Percentiles rank a stretch among this genome's conserved stretches.
phyloP scores from a whole-genome alignment of 768 basidiomycete species.

The Suillus occidentalis region DNA sequence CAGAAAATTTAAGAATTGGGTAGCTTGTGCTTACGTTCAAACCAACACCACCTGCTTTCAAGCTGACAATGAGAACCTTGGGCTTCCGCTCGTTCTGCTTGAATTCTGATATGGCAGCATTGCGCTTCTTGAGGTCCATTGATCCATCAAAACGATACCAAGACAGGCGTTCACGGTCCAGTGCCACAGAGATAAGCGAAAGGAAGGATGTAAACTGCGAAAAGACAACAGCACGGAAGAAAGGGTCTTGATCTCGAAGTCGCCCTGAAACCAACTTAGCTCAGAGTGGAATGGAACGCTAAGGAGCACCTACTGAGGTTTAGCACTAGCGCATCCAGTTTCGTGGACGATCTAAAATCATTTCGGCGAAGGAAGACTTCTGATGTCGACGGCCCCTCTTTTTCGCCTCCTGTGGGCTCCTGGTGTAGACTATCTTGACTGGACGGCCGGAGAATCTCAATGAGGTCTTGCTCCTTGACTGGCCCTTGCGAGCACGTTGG shows the following conservation, averaged over 20 bases:
- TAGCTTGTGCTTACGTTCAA: slow-evolving; percentile 58
- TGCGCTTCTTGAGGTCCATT: slow-evolving; percentile 84
- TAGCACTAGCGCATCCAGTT: slow-evolving; percentile 78
- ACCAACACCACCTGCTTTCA: slow-evolving; percentile 93
- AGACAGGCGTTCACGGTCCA: slow-evolving; percentile 67
- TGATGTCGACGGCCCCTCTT: slow-evolving; percentile 29
- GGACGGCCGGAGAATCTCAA: slow-evolving; percentile 56
- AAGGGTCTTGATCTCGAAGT: slow-evolving; percentile 68
- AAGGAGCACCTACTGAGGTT: slow-evolving; percentile 57
- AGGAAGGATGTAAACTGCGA: slow-evolving; percentile 90
- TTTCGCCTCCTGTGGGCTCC: slow-evolving; percentile 19
- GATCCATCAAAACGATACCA: slow-evolving; percentile 89
- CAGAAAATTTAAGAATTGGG: slow-evolving; percentile 1
- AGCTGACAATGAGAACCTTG: slow-evolving; percentile 73
- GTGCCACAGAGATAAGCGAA: slow-evolving; percentile 70
- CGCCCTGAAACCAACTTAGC: slow-evolving; percentile 42
- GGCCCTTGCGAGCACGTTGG: slow-evolving; percentile 79
- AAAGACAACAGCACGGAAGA: slow-evolving; percentile 84
- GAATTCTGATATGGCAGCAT: slow-evolving; percentile 75
- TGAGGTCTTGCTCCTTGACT: slow-evolving; percentile 58
- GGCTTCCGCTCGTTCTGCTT: slow-evolving; percentile 65
- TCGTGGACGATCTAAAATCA: slow-evolving; percentile 88
- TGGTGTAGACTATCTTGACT: slow-evolving; percentile 7
- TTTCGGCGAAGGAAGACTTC: slow-evolving; percentile 68
- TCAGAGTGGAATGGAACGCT: not conserved